Conservation (phyloP, 495 filamentous ascomycete species). For the Xylaria acuta region DNA sequence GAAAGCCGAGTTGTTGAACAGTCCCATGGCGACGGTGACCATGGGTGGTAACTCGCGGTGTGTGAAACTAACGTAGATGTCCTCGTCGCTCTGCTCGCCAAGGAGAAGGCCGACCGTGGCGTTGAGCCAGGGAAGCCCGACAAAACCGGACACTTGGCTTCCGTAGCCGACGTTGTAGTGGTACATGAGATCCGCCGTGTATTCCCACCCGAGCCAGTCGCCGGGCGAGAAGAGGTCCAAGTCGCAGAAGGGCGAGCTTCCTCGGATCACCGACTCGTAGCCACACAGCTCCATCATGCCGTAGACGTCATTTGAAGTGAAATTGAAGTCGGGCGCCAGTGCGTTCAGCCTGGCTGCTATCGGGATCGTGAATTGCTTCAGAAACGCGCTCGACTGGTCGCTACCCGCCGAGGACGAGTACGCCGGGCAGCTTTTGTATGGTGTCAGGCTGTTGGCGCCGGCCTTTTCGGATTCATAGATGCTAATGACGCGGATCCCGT, state of each 20-base stretch:
- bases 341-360: conserved; percentile 51
- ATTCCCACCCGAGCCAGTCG: conserved; percentile 58
- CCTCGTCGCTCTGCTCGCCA: conserved; percentile 41
- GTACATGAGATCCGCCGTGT: conserved; percentile 54
- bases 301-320: conserved; percentile 54
- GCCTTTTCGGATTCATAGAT: conserved; percentile 47
- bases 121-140: conserved; percentile 58
- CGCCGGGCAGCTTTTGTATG: conserved; percentile 55
- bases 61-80: conserved; percentile 57
- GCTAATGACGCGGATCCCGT: conserved; percentile 48
- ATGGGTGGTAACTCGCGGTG: conserved; percentile 57
- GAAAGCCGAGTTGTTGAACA: conserved; percentile 58
- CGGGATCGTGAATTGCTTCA: conserved; percentile 52
- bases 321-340: conserved; percentile 52
- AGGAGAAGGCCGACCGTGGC: conserved; percentile 48
- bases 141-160: conserved; percentile 44
- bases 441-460: conserved; percentile 55
- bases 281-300: conserved; percentile 59
- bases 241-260: conserved; percentile 53
- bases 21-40: conserved; percentile 54
- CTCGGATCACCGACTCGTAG: conserved; percentile 57
- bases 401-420: conserved; percentile 54
- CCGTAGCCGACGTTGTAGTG: conserved; percentile 59
- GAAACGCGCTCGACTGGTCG: conserved; percentile 47
- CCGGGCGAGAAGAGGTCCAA: conserved; percentile 53